Base-by-base conservation (phyloP, 2,329 filamentous ascomycete genomes). In the Neonectria sp. region DNA sequence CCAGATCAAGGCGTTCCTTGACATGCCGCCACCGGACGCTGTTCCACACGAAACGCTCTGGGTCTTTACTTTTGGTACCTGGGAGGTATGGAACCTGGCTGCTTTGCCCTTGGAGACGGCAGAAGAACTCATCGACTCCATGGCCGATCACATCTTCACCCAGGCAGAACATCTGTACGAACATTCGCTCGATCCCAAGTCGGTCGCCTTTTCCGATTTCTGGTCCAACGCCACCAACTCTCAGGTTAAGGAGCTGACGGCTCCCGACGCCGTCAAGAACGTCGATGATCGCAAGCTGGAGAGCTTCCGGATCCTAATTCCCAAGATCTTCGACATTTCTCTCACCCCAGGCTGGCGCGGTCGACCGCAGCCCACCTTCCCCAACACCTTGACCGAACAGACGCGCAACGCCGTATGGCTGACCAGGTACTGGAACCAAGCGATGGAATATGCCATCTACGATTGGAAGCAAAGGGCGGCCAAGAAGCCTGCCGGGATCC, bases 61-160 rank as follows among this genome's bases (percentile, higher is more conserved):
- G 84, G 77, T 88, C 15, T 85, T 89, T 60, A 84, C 80, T 11
- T 82, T 88, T 60, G 86, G 86, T n/a, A 83, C 83, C 33, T 88
- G 86, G 86, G 86, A 89, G 63, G 76, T 88, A 56, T 89, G 86
- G 86, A 83, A 84, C 12, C 75, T 88, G 21, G 82, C 86, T 1
- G 79, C 85, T 3, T 72, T 88, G 21, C 86, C 86, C 1, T 76
- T 81, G 11, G 73, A 76, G 9, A 70, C 78, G 1, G 82, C 83
- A 11, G 79, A 81, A 35, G 70, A 75, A 1, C 63, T 82, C 2
- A 66, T 87, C 9, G 81, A 81, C 43, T 70, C 75, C 5, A 77
- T 84, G 33, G 74, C 82, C 5, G 70, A 75, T 12, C 76, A 82
- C 13, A 73, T 88, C 0, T 84, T 88, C 62, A 71, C 79, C 1